Evolutionary conservation across 768 basidiomycete genomes (phyloP), one percentile per base, ranked within the genome.

Genomic region (Tylopilus cervinicoccineus): DNA sequence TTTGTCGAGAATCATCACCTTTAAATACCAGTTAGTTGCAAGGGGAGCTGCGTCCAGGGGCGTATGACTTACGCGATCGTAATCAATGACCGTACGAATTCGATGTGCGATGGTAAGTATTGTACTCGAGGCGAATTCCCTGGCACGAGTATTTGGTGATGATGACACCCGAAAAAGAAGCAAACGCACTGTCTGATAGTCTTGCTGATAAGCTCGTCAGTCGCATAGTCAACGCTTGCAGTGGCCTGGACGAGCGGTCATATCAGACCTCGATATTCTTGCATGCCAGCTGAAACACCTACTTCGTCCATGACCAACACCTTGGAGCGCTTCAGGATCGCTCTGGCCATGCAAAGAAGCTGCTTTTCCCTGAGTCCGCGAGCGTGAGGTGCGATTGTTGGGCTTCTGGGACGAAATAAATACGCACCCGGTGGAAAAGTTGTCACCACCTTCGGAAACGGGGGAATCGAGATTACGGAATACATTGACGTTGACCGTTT

Each of bases 291-390:
- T 10, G 11, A 23, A 10, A 36, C 20, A 63, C 75, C 24, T 55
- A 82, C 86, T 67, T 92, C 90, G 57, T 91, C 90, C 90, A 92
- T 91, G 52, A 92, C 77, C 23, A 92, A 66, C 13, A 93, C 72
- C 57, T 78, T 88, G 33, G 86, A 83, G 8, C 86, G 75, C 63
- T 86, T 86, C 22, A 93, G 64, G 51, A 93, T 89, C 2, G 90
- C 88, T 45, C 89, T 76, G 6, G 90, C 90, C 88, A 93, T 90
- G 62, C 89, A 90, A 8, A 92, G 72, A n/a, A 92, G 66, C 64
- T 92, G 89, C 58, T 88, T 90, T 69, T 91, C 86, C 27, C 84
- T 83, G 37, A 11, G 47, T 45, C 11, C 7, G 7, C 27, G 17
- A 9, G 32, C 24, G 17, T 57, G 34, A 63, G 45, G n/a, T 5